Conservation (phyloP, 352 stramenopile species). For the Pythium insidiosum region DNA sequence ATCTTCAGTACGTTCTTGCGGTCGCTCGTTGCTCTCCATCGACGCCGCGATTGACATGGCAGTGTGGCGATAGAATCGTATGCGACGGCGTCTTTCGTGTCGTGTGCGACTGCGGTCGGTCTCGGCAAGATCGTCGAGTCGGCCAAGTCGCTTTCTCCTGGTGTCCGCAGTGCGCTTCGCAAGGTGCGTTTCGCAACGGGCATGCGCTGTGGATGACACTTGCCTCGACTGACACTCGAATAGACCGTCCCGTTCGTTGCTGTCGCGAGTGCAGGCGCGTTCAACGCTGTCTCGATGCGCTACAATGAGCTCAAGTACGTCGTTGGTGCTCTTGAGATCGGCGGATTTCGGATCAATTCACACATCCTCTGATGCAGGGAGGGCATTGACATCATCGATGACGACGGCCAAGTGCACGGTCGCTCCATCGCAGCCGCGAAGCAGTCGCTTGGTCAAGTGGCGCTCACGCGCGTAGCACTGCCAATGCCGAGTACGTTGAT, state of each 20-base stretch:
- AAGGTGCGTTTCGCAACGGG: slow-evolving; percentile 42
- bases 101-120: slow-evolving; percentile 66
- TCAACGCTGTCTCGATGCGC: slow-evolving; percentile 86
- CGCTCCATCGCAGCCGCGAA: slow-evolving; percentile 69
- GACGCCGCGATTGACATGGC: neutral
- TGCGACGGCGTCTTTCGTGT: slow-evolving; percentile 65
- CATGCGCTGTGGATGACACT: too few species aligned
- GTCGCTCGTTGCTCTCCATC: neutral
- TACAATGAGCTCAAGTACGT: slow-evolving; percentile 80
- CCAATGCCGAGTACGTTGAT: slow-evolving; percentile 64
- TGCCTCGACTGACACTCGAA: too few species aligned
- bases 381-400: slow-evolving; percentile 79
- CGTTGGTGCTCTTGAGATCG: too few species aligned
- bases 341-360: too few species aligned
- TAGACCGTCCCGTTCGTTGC: slow-evolving; percentile 82
- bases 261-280: slow-evolving; percentile 71
- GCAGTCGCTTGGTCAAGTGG: slow-evolving; percentile 73
- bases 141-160: slow-evolving; percentile 65
- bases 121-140: slow-evolving; percentile 68
- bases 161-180: slow-evolving; percentile 41
- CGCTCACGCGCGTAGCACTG: slow-evolving; percentile 67
- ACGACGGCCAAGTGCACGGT: slow-evolving; percentile 69
- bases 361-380: slow-evolving; percentile 39
- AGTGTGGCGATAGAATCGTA: slow-evolving; percentile 53
- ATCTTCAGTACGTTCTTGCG: slow-evolving; percentile 53